A percentile compares a stretch with the other conserved stretches of the same genome.
These are phyloP conservation scores for Fusarium sp. DNA, from an alignment of 2,329 filamentous ascomycete genomes.

Conservation along the genomic window DNA sequence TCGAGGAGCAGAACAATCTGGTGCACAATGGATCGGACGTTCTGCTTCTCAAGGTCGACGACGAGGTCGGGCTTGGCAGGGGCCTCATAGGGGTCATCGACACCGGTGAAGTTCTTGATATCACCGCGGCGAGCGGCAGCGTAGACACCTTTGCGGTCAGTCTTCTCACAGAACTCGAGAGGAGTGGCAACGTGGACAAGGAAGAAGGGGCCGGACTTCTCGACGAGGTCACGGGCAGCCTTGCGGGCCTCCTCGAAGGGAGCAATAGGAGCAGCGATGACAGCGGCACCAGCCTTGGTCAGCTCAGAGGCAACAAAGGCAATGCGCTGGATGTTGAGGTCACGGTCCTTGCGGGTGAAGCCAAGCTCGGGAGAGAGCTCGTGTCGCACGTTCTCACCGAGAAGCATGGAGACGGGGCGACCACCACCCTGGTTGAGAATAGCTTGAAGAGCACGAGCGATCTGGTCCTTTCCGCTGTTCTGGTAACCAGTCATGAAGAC, in stretches of 20 bases:
- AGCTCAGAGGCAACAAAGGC: conserved; percentile 96
- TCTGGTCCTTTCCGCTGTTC: conserved; percentile 97
- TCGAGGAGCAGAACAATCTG: conserved; percentile 95
- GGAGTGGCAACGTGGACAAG: conserved; percentile 94
- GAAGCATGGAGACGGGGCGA: conserved; percentile 90
- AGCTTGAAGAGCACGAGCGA: conserved; percentile 94
- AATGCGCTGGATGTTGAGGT: conserved; percentile 95
- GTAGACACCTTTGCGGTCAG: conserved; percentile 93
- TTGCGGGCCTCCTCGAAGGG: conserved; percentile 85
- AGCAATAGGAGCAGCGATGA: conserved; percentile 96
- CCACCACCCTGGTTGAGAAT: conserved; percentile 98
- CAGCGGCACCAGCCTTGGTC: conserved; percentile 90
- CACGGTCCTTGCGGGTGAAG: conserved; percentile 92
- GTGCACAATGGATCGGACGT: conserved; percentile 92
- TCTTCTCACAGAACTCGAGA: conserved; percentile 93
- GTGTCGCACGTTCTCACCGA: conserved; percentile 93
- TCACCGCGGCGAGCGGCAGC: conserved; percentile 84
- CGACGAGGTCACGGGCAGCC: conserved; percentile 84
- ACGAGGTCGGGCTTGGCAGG: conserved; percentile 84
- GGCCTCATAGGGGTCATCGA: conserved; percentile 95
- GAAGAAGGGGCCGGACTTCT: conserved; percentile 92
- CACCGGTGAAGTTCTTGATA: conserved; percentile 98
- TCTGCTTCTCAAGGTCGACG: conserved; percentile 87
- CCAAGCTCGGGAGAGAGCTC: conserved; percentile 96
- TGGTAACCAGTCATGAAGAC: conserved; percentile 97